A percentile compares a stretch with the other conserved stretches of the same genome.
phyloP scores from a whole-genome alignment of 2,329 filamentous ascomycete genomes.

The Scytalidium sp. region DNA sequence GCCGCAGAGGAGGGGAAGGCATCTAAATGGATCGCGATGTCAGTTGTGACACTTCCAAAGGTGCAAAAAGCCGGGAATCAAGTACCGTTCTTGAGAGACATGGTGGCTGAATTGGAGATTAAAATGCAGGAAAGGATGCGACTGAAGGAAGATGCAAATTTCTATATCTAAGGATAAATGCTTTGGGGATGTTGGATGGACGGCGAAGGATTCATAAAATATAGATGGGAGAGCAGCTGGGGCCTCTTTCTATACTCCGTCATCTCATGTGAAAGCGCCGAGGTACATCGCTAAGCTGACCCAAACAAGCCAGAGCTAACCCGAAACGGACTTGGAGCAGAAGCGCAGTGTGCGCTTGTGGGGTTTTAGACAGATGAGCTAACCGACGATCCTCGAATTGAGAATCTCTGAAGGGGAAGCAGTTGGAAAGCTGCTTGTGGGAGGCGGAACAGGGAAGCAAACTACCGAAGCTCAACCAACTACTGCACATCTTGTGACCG shows the following conservation, averaged over 20 bases:
- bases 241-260: background rate
- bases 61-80: background rate
- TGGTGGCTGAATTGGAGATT: constrained; percentile 36
- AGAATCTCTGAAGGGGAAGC: too few species aligned
- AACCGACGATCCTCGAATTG: too few species aligned
- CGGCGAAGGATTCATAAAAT: background rate
- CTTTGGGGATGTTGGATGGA: background rate
- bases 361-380: background rate
- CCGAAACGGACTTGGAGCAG: background rate
- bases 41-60: constrained; percentile 2
- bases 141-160: background rate
- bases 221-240: background rate
- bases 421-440: too few species aligned
- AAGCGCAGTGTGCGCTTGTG: background rate
- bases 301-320: background rate
- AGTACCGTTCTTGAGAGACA: constrained; percentile 72
- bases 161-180: background rate
- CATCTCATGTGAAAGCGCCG: background rate
- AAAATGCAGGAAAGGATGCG: too few species aligned
- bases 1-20: constrained; percentile 86
- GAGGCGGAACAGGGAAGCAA: too few species aligned
- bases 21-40: constrained; percentile 42
- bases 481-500: too few species aligned
- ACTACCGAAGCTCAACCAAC: too few species aligned
- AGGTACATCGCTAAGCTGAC: background rate